Conservation (phyloP, 768 basidiomycete species). For the Lentinula detonsa region DNA sequence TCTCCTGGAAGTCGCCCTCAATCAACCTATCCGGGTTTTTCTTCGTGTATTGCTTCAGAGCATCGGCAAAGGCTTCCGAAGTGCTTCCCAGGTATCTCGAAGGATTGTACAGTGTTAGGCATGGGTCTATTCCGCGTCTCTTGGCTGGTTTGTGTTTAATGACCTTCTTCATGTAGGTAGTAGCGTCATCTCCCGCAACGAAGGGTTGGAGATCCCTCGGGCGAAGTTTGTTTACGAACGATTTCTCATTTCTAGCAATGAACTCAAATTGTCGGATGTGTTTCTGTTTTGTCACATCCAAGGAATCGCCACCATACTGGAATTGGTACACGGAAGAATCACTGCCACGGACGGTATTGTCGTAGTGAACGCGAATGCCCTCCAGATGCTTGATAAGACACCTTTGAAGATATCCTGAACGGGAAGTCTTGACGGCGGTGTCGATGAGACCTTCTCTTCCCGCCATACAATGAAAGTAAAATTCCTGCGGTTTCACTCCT, state of each 20-base stretch:
- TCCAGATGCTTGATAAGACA: slow-evolving; percentile 99
- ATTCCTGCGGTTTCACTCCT: slow-evolving; percentile 96
- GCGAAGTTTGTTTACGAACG: slow-evolving; percentile 67
- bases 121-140: slow-evolving; percentile 62
- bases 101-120: slow-evolving; percentile 72
- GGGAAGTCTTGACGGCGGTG: slow-evolving; percentile 97
- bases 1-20: slow-evolving; percentile 29
- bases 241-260: slow-evolving; percentile 77
- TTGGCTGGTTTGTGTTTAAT: slow-evolving; percentile 55
- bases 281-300: slow-evolving; percentile 97
- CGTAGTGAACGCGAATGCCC: slow-evolving; percentile 94
- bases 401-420: slow-evolving; percentile 96
- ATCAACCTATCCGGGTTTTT: slow-evolving; percentile 55
- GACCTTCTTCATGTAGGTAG: slow-evolving; percentile 82
- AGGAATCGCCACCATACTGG: slow-evolving; percentile 91
- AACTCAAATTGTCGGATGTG: slow-evolving; percentile 94
- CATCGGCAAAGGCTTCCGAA: slow-evolving; percentile 85
- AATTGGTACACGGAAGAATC: slow-evolving; percentile 95
- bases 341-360: slow-evolving; percentile 94
- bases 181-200: slow-evolving; percentile 59
- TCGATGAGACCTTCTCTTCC: slow-evolving; percentile 98
- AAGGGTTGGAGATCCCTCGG: slow-evolving; percentile 54
- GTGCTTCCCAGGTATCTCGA: slow-evolving; percentile 80
- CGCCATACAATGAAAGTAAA: slow-evolving; percentile 99
- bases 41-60: slow-evolving; percentile 73